These are phyloP conservation scores for Reutealis trisperma DNA, from an alignment of 345 rosid species.

Conservation along the genomic window DNA sequence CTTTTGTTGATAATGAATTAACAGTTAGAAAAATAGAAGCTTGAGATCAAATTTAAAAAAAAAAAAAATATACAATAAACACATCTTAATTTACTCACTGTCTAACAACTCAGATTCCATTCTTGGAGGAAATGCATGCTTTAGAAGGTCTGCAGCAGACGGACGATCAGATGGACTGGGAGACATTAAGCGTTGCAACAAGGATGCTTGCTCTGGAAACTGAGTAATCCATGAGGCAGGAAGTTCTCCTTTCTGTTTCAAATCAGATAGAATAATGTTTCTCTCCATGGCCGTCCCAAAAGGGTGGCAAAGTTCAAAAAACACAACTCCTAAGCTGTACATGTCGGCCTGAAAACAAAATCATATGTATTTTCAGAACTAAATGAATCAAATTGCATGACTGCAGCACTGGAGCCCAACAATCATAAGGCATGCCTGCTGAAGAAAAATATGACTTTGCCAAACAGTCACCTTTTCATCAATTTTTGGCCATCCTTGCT, in stretches of 20 bases:
- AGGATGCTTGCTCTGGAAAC: constrained; percentile 85
- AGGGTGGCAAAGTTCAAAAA: constrained; percentile 96
- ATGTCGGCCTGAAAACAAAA: constrained; percentile 73
- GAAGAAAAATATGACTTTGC: constrained; percentile 19
- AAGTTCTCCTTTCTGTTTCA: constrained; percentile 82
- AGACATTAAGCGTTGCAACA: constrained; percentile 73
- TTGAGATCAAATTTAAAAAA: background rate
- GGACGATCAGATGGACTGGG: constrained; percentile 98
- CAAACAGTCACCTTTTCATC: constrained; percentile 78
- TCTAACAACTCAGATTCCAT: constrained; percentile 90
- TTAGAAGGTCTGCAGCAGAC: constrained; percentile 83
- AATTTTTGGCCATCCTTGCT: constrained; percentile 97
- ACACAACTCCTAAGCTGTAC: constrained; percentile 95
- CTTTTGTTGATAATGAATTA: background rate
- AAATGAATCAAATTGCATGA: constrained; percentile 6
- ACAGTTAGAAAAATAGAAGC: background rate
- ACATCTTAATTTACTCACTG: constrained; percentile 47
- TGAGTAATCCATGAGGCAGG: constrained; percentile 78
- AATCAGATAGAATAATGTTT: constrained; percentile 61
- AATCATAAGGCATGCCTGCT: constrained; percentile 8
- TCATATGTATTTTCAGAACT: background rate
- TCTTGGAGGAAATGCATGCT: constrained; percentile 81
- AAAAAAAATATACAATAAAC: background rate
- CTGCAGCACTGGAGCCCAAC: background rate
- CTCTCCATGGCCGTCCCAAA: constrained; percentile 98